Base-by-base conservation (phyloP, 108 stramenopile genomes). In the Cyclotella kingstonii region DNA sequence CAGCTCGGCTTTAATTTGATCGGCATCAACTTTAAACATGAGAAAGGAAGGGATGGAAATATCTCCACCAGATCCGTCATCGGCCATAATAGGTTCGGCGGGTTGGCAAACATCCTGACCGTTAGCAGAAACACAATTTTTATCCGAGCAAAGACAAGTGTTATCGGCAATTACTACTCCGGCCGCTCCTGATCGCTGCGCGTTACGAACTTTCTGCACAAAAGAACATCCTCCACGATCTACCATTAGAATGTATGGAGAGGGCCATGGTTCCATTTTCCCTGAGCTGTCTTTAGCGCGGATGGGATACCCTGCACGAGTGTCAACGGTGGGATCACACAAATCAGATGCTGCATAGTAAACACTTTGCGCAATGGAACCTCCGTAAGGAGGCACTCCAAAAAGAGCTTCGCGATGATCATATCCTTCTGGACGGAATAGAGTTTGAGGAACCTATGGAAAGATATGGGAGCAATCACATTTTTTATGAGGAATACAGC, bases 21-120 rank as follows among this genome's bases (percentile, higher is more conserved):
- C 92, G 23, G 87, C 91, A 65, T 93, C 91, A 56, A 86, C 57
- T 68, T 92, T 90, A 77, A 84, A 86, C 73, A 94, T 78, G 15
- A 95, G 82, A 60, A 95, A 85, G 38, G 89, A 77, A 19, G 96
- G 94, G 46, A 97, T 97, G 60, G 89, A 77, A 68, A 97, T 86
- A 77, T 97, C 96, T 17, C 76, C 66, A 7, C 96, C 96, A 44
- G 81, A 83, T 34, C 96, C 94, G 68, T 97, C 96, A 66, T 97
- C 96, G n/a, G 96, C 96, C 96, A 97, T 95, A 74, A 95, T 91
- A 31, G 95, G 95, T 72, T 96, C 95, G 17, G 64, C 55, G 25
- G 80, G 79, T 76, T 87, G 84, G 60, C 89, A 90, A 36, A 62
- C 65, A 23, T 64, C 75, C 26, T 58, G 50, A 17, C 68, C 68